phyloP scores from a whole-genome alignment of 2,329 filamentous ascomycete genomes.

The Tetracladium maxilliforme region DNA sequence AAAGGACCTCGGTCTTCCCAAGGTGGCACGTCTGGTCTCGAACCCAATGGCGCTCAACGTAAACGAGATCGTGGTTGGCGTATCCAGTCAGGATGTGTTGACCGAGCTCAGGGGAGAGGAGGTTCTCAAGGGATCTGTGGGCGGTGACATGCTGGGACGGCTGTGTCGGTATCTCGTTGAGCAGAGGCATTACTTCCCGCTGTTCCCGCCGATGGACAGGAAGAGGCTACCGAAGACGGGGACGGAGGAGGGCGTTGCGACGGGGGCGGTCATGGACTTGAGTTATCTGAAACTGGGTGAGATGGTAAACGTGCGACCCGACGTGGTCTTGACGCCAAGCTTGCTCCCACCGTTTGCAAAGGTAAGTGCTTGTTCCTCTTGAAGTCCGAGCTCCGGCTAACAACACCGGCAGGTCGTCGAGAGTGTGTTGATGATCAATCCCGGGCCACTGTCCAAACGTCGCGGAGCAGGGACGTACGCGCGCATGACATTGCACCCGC shows the following conservation, averaged over 20 bases:
- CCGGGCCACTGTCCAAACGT: slow-evolving; percentile 73
- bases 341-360: slow-evolving; percentile 75
- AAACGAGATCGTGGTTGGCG: slow-evolving; percentile 73
- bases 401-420: slow-evolving; percentile 58
- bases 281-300: slow-evolving; percentile 81
- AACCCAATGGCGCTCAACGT: slow-evolving; percentile 83
- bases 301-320: slow-evolving; percentile 74
- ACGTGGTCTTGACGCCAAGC: slow-evolving; percentile 73
- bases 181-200: slow-evolving; percentile 79
- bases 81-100: slow-evolving; percentile 73
- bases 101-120: slow-evolving; percentile 72
- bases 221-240: slow-evolving; percentile 51
- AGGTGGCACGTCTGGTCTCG: slow-evolving; percentile 61
- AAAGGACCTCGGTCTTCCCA: slow-evolving; percentile 59
- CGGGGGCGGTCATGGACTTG: slow-evolving; percentile 68
- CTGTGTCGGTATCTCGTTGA: slow-evolving; percentile 67
- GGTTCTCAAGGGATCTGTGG: too few relatives aligned
- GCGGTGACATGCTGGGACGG: slow-evolving; percentile 53
- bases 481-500: slow-evolving; percentile 59
- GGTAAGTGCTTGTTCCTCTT: slow-evolving; percentile 31
- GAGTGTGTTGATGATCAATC: slow-evolving; percentile 80
- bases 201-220: slow-evolving; percentile 69
- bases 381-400: neutral
- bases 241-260: slow-evolving; percentile 40
- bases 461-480: slow-evolving; percentile 77